Percentiles rank a stretch among this genome's conserved stretches.
Evolutionary conservation across 1,284 basidiomycete species (phyloP).

Genomic region (Papiliotrema fonsecae): DNA sequence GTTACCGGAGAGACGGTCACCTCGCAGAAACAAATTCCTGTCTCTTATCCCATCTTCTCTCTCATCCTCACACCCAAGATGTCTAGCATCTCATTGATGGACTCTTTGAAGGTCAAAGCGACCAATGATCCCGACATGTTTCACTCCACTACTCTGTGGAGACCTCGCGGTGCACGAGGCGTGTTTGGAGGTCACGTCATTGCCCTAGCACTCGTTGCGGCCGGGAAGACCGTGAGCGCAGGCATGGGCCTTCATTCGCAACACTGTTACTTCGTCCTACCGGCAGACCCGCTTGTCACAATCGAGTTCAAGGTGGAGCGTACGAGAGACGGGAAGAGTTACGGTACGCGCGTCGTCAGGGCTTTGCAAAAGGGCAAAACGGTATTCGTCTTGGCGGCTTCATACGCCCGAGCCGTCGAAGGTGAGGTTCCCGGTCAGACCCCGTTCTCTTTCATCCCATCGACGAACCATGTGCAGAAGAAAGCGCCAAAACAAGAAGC

Average conservation of each 20-base stretch:
- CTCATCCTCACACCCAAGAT: too few relatives aligned
- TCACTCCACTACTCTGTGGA: constrained; percentile 51
- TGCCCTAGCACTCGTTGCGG: constrained; percentile 75
- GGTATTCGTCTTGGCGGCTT: constrained; percentile 79
- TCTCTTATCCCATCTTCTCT: too few relatives aligned
- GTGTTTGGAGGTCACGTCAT: constrained; percentile 86
- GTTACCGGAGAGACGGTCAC: too few relatives aligned
- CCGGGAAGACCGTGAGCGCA: constrained; percentile 66
- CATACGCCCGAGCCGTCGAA: constrained; percentile 66
- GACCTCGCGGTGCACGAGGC: constrained; percentile 63
- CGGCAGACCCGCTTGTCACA: constrained; percentile 66
- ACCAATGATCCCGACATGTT: background rate
- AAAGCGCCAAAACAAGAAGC: constrained; percentile 1
- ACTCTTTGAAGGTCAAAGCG: background rate
- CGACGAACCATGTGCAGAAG: background rate
- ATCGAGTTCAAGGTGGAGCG: constrained; percentile 81
- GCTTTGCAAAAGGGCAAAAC: constrained; percentile 68
- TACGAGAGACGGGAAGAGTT: constrained; percentile 59
- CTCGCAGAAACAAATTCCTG: too few relatives aligned
- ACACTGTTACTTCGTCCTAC: constrained; percentile 53
- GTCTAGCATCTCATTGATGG: background rate
- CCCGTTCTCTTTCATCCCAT: constrained; percentile 11
- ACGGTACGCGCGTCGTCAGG: constrained; percentile 59
- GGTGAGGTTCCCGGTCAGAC: background rate
- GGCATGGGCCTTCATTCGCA: constrained; percentile 56